Conservation (phyloP, 1,284 basidiomycete species). For the Ganoderma leucocontextum region DNA sequence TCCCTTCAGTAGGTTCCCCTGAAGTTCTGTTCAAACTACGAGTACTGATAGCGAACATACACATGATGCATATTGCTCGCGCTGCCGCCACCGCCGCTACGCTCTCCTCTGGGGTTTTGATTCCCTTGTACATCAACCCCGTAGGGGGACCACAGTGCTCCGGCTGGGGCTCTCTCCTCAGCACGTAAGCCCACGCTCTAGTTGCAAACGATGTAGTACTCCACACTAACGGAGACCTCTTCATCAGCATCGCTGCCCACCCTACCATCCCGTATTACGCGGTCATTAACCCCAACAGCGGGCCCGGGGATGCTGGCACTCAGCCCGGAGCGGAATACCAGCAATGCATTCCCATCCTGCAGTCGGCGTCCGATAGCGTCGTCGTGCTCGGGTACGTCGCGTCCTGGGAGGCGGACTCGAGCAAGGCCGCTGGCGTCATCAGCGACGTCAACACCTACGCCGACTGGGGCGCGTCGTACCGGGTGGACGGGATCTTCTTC, state of each 20-base stretch:
- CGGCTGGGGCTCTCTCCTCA: conserved; percentile 29
- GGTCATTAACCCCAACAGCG: conserved; percentile 47
- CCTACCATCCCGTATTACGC: conserved; percentile 43
- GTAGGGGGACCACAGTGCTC: conserved; percentile 24
- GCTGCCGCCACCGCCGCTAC: conserved; percentile 17
- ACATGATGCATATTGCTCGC: conserved; percentile 1
- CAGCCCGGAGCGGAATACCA: conserved; percentile 45
- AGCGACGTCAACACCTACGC: conserved; percentile 46
- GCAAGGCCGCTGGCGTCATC: conserved; percentile 33
- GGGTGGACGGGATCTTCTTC: conserved; percentile 49
- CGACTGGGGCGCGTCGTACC: conserved; percentile 41
- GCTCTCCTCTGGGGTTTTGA: conserved; percentile 31
- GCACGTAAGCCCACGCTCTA: conserved; percentile 18
- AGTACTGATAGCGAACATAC: not conserved
- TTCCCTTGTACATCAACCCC: conserved; percentile 35
- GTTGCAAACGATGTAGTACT: not conserved
- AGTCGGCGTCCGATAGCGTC: conserved; percentile 40
- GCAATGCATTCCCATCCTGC: conserved; percentile 39
- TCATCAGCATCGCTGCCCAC: conserved; percentile 39
- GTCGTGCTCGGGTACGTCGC: conserved; percentile 47
- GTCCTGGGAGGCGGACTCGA: conserved; percentile 37
- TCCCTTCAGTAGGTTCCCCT: not conserved
- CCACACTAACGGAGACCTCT: not conserved
- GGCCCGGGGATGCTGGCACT: conserved; percentile 40
- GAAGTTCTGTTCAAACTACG: not conserved